phyloP scores from a whole-genome alignment of 768 basidiomycete species.

The Amanita rimosa region DNA sequence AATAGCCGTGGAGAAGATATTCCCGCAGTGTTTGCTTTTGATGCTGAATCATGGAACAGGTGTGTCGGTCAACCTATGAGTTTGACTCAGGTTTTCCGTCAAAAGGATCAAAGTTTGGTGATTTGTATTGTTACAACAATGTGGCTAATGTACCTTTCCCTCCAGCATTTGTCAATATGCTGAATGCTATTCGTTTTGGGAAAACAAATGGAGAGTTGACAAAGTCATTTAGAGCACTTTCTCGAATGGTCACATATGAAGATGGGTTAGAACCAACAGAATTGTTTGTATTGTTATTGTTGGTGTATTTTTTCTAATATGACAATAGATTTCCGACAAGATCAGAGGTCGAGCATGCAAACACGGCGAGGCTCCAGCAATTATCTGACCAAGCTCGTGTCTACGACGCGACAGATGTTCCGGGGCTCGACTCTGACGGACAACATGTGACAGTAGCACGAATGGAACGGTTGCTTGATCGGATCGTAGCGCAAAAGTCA shows the following conservation, averaged over 20 bases:
- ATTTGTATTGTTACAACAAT: neutral
- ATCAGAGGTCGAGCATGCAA: slow-evolving; percentile 62
- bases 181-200: slow-evolving; percentile 84
- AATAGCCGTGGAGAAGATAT: slow-evolving; percentile 36
- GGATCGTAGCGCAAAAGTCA: slow-evolving; percentile 43
- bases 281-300: slow-evolving; percentile 34
- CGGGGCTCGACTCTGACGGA: slow-evolving; percentile 34
- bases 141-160: neutral
- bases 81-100: slow-evolving; percentile 74
- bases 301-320: neutral
- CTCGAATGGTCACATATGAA: slow-evolving; percentile 44
- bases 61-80: slow-evolving; percentile 48
- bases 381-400: slow-evolving; percentile 25
- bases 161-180: slow-evolving; percentile 67
- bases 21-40: slow-evolving; percentile 62
- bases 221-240: slow-evolving; percentile 41
- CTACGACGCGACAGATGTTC: slow-evolving; percentile 34
- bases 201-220: slow-evolving; percentile 31
- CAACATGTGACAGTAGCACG: slow-evolving; percentile 20
- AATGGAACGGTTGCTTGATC: slow-evolving; percentile 37
- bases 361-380: slow-evolving; percentile 35
- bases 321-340: slow-evolving; percentile 53
- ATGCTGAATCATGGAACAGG: slow-evolving; percentile 59
- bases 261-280: slow-evolving; percentile 80
- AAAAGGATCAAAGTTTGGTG: slow-evolving; percentile 62